Percentiles rank a stretch among this genome's conserved stretches.
Evolutionary conservation across 805 yeast species (phyloP).

Genomic region (Candida boleticola): DNA sequence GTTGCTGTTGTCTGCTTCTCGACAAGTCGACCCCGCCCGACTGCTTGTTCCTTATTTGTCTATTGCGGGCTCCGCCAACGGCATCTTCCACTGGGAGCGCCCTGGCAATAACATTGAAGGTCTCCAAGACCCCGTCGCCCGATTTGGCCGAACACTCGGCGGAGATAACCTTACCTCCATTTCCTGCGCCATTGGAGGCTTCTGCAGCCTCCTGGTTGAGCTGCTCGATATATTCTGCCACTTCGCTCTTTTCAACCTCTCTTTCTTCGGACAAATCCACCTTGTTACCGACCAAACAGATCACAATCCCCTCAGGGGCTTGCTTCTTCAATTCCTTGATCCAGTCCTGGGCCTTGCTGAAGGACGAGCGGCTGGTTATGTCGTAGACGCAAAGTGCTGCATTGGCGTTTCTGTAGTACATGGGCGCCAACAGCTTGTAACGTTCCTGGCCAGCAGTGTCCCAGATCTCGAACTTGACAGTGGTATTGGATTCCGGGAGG

Average conservation of each 20-base stretch:
- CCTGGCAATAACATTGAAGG: slow-evolving; percentile 37
- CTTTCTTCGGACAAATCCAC: slow-evolving; percentile 56
- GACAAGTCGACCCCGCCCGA: slow-evolving; percentile 38
- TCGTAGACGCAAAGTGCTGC: slow-evolving; percentile 80
- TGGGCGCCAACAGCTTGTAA: slow-evolving; percentile 44
- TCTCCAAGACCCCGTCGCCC: slow-evolving; percentile 43
- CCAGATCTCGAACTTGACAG: slow-evolving; percentile 75
- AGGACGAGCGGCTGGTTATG: slow-evolving; percentile 65
- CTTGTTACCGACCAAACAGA: slow-evolving; percentile 83
- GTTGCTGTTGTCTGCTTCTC: slow-evolving; percentile 24
- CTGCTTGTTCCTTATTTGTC: slow-evolving; percentile 22
- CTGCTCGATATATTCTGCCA: slow-evolving; percentile 44
- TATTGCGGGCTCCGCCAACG: slow-evolving; percentile 23
- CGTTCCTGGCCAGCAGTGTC: slow-evolving; percentile 90
- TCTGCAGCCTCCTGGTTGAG: slow-evolving; percentile 46
- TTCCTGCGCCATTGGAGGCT: not conserved
- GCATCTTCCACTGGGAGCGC: slow-evolving; percentile 44
- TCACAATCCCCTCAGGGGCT: slow-evolving; percentile 69
- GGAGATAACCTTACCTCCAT: slow-evolving; percentile 19
- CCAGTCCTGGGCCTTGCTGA: slow-evolving; percentile 73
- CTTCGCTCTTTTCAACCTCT: slow-evolving; percentile 38
- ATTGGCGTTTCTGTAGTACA: slow-evolving; percentile 51
- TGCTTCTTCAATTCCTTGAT: slow-evolving; percentile 78
- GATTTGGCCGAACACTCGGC: slow-evolving; percentile 45
- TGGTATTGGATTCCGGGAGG: slow-evolving; percentile 47